phyloP scores from a whole-genome alignment of 2,329 filamentous ascomycete species.

The Furcasterigmium furcatum region DNA sequence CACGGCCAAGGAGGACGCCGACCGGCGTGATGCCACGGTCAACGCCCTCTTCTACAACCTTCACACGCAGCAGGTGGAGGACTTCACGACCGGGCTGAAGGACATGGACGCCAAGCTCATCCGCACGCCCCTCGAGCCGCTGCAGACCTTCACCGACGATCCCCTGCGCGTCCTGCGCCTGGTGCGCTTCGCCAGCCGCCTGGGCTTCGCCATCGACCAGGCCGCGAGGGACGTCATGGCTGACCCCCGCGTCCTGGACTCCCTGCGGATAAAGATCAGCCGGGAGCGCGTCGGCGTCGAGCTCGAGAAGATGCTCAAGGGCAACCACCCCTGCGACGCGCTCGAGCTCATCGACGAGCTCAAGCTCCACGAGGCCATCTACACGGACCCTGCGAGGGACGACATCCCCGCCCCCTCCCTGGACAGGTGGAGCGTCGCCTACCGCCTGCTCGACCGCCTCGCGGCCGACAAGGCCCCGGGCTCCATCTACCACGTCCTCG shows the following conservation, averaged over 20 bases:
- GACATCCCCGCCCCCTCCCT: constrained; percentile 54
- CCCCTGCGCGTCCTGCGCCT: constrained; percentile 83
- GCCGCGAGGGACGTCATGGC: constrained; percentile 72
- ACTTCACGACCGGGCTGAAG: constrained; percentile 75
- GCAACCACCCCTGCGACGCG: constrained; percentile 58
- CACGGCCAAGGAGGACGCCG: constrained; percentile 83
- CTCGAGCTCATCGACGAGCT: constrained; percentile 65
- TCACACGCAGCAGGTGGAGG: constrained; percentile 74
- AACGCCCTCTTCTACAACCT: constrained; percentile 97
- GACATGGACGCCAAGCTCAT: constrained; percentile 75
- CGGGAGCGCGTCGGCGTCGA: constrained; percentile 86
- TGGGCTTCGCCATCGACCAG: constrained; percentile 74
- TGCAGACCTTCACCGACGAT: constrained; percentile 92
- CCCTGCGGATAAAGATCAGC: constrained; percentile 85
- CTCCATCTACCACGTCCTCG: constrained; percentile 50
- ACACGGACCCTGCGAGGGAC: constrained; percentile 61
- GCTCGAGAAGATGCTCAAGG: constrained; percentile 85
- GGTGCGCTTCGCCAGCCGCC: constrained; percentile 83
- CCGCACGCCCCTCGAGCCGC: constrained; percentile 80
- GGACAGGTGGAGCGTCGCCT: constrained; percentile 58
- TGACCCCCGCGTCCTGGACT: constrained; percentile 71
- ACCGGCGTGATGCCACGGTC: constrained; percentile 86
- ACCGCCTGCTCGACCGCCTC: constrained; percentile 59
- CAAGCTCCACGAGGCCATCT: constrained; percentile 68
- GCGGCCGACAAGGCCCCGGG: constrained; percentile 36